Evolutionary conservation across 73 alveolate genomes (phyloP), one percentile per base, ranked within the genome.

Genomic region (Paramecium biaurelia): DNA sequence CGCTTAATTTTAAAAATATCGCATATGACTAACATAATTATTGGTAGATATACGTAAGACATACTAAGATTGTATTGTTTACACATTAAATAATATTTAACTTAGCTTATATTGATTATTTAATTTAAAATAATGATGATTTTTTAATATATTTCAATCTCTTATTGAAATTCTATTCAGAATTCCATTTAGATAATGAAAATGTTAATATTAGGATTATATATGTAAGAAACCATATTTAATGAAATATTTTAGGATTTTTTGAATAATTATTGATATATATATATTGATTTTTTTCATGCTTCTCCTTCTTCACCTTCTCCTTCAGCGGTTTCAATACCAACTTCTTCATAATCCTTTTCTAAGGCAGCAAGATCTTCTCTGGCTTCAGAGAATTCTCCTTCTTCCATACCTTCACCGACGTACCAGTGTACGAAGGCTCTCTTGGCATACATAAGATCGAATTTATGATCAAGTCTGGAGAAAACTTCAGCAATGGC

Each of bases 341-440:
- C 99, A 49, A 96, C 97, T 92, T 97, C 99, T 93, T 93, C 98
- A 93, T 96, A 97, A 95, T 97, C 99, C 92, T 96, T 96, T 95
- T 97, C 99, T 53, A 97, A 95, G 47, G 99, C 99, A 63, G 99
- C 99, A 76, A 97, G 97, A 95, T 97, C 99, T 92, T 97, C 99
- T 95, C 99, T 95, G 92, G 99, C 99, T 95, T 97, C 99, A 67
- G 97, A 96, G 93, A 97, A 95, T 85, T 95, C 97, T 57, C 97
- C 95, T 92, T 96, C 98, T 90, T 96, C 98, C 98, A 96, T 95
- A 38, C 98, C 98, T 85, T 93, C 94, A 43, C 97, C 97, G 59
- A 96, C 99, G 92, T 90, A 96, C 97, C 97, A 95, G 93, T 96
- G 99, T 87, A 96, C 98, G 92, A 96, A 97, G 86, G 99, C 99